These are phyloP conservation scores for Hapsidospora chrysogenum DNA, from an alignment of 495 filamentous ascomycete species.

Conservation along the genomic window DNA sequence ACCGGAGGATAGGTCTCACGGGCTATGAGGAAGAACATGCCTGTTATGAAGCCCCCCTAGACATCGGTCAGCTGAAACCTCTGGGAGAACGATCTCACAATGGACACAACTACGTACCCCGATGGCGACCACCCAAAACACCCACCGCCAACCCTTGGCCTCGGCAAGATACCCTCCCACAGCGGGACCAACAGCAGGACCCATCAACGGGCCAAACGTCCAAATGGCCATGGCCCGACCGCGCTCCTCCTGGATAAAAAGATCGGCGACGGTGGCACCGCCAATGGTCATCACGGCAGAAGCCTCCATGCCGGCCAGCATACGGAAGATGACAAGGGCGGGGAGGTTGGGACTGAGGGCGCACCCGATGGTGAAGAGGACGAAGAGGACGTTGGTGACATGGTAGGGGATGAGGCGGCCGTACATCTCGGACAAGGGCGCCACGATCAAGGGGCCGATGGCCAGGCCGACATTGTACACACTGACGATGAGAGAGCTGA, in stretches of 20 bases:
- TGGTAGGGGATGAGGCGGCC: slow-evolving; percentile 41
- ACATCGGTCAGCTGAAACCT: not conserved
- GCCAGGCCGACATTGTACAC: slow-evolving; percentile 59
- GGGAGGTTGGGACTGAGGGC: slow-evolving; percentile 37
- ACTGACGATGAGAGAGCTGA: slow-evolving; percentile 46
- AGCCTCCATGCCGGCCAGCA: slow-evolving; percentile 37
- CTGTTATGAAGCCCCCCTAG: slow-evolving; percentile 37
- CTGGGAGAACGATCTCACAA: no score
- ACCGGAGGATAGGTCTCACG: slow-evolving; percentile 55
- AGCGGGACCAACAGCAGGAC: slow-evolving; percentile 48
- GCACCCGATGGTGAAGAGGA: slow-evolving; percentile 40
- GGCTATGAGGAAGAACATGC: slow-evolving; percentile 39
- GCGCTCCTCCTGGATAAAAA: slow-evolving; percentile 45
- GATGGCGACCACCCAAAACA: slow-evolving; percentile 48
- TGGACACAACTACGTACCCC: slow-evolving; percentile 12
- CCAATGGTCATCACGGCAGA: slow-evolving; percentile 38
- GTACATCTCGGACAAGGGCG: slow-evolving; percentile 47
- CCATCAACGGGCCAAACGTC: slow-evolving; percentile 43
- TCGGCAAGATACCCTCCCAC: slow-evolving; percentile 50
- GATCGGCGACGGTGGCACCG: slow-evolving; percentile 45
- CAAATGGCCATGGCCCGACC: slow-evolving; percentile 49
- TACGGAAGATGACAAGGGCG: slow-evolving; percentile 39
- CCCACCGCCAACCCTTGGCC: slow-evolving; percentile 55
- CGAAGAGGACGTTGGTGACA: slow-evolving; percentile 31
- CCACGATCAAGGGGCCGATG: slow-evolving; percentile 39